Evolutionary conservation across 495 filamentous ascomycete genomes (phyloP).

Genomic region (Podospora australis): DNA sequence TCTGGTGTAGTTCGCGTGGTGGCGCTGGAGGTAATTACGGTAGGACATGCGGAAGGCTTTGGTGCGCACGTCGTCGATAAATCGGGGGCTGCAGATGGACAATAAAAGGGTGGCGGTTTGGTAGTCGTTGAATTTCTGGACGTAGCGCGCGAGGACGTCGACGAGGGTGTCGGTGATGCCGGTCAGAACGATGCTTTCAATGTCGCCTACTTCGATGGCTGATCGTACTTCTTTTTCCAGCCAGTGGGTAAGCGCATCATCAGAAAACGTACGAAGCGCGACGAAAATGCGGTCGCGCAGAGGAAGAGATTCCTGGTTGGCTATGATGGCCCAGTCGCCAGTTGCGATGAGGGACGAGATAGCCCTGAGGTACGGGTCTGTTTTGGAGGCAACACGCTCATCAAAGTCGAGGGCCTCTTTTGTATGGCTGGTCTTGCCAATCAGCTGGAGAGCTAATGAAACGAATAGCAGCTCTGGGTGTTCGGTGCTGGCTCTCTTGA

Average conservation of each 20-base stretch:
- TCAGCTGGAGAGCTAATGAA: conserved; percentile 46
- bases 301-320: conserved; percentile 74
- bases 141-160: conserved; percentile 80
- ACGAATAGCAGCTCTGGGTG: conserved; percentile 47
- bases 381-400: conserved; percentile 40
- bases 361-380: conserved; percentile 81
- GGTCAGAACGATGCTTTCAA: conserved; percentile 83
- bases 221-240: conserved; percentile 54
- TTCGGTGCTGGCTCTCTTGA: conserved; percentile 43
- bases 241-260: conserved; percentile 69
- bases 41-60: conserved; percentile 77
- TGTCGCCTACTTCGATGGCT: conserved; percentile 67
- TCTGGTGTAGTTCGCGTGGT: conserved; percentile 46
- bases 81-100: conserved; percentile 71
- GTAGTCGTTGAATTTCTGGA: conserved; percentile 77
- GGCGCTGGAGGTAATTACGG: conserved; percentile 67
- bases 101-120: conserved; percentile 86
- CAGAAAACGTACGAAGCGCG: conserved; percentile 75
- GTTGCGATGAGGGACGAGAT: conserved; percentile 89
- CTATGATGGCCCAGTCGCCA: conserved; percentile 78
- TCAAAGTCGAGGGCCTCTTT: conserved; percentile 42
- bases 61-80: conserved; percentile 72
- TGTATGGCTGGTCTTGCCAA: conserved; percentile 27
- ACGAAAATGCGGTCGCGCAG: conserved; percentile 80
- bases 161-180: conserved; percentile 74